Percentiles rank a stretch among this genome's conserved stretches.
These are phyloP conservation scores for Agarophyton chilense DNA, from an alignment of 23 red algal species.

Conservation along the genomic window DNA sequence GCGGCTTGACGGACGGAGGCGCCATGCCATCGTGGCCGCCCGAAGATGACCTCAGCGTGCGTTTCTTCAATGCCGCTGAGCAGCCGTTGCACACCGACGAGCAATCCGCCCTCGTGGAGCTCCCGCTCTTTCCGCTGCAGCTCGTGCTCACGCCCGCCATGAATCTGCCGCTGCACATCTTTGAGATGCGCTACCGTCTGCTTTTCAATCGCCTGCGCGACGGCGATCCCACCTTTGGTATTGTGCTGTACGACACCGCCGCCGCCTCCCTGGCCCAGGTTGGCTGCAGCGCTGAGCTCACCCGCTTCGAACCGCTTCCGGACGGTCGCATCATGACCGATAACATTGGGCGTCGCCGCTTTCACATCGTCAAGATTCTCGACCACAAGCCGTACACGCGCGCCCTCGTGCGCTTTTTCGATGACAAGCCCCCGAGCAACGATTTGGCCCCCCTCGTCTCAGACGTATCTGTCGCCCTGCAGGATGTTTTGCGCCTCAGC, in stretches of 20 bases:
- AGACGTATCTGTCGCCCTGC: slow-evolving; percentile 77
- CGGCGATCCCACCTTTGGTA: slow-evolving; percentile 80
- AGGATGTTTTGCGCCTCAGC: slow-evolving; percentile 87
- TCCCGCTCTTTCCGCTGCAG: slow-evolving; percentile 93
- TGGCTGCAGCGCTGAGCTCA: slow-evolving; percentile 86
- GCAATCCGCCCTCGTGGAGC: background rate
- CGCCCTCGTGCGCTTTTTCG: slow-evolving; percentile 60
- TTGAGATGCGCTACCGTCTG: slow-evolving; percentile 90
- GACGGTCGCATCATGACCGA: slow-evolving; percentile 90
- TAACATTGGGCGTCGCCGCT: slow-evolving; percentile 76
- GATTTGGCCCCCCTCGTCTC: slow-evolving; percentile 21
- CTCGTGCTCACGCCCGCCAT: slow-evolving; percentile 81
- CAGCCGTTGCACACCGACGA: background rate
- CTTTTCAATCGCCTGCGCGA: slow-evolving; percentile 87
- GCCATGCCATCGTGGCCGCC: background rate
- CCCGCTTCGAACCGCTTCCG: slow-evolving; percentile 73
- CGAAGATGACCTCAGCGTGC: background rate
- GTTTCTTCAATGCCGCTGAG: background rate
- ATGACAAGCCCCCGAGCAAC: slow-evolving; percentile 44
- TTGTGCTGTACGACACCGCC: slow-evolving; percentile 86
- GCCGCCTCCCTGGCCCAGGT: slow-evolving; percentile 49
- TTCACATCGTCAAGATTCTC: slow-evolving; percentile 74
- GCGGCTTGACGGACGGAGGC: background rate
- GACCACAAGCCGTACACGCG: slow-evolving; percentile 67
- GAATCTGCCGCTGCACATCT: slow-evolving; percentile 90